Percentiles rank a stretch among this genome's conserved stretches.
phyloP scores from a whole-genome alignment of 164 flowering plant genomes.

The Litsea cubeba region DNA sequence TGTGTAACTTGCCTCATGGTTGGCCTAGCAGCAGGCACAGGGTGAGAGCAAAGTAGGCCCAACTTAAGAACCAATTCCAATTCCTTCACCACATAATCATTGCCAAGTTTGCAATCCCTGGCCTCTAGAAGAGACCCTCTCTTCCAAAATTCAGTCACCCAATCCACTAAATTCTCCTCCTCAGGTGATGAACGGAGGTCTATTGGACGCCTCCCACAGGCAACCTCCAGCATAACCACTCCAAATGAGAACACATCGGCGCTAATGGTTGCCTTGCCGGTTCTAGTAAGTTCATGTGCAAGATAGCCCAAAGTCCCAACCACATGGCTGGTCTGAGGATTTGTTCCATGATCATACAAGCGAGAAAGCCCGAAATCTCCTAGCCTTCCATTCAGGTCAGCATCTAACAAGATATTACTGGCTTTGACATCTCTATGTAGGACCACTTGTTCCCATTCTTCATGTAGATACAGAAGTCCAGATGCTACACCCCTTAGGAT shows the following conservation, averaged over 20 bases:
- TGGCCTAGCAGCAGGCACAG: slow-evolving; percentile 11
- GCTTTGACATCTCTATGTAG: slow-evolving; percentile 49
- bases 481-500: slow-evolving; percentile 11
- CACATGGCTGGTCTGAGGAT: no score
- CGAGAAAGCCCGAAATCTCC: slow-evolving; percentile 51
- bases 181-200: no score
- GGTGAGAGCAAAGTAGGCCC: slow-evolving; percentile 16
- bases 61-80: slow-evolving; percentile 17
- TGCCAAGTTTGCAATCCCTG: slow-evolving; percentile 11
- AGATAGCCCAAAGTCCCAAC: no score
- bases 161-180: no score
- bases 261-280: no score
- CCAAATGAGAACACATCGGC: no score
- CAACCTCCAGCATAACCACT: no score
- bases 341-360: slow-evolving; percentile 36
- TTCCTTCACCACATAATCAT: slow-evolving; percentile 4
- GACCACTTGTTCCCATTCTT: slow-evolving; percentile 52
- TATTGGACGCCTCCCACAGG: no score
- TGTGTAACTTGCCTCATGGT: slow-evolving; percentile 14
- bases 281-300: no score
- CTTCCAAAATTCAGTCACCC: slow-evolving; percentile 5
- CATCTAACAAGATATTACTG: slow-evolving; percentile 40
- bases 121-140: slow-evolving; percentile 10
- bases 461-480: slow-evolving; percentile 34
- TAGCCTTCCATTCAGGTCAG: slow-evolving; percentile 29